These are phyloP conservation scores for Pedinophyceae sp. DNA, from an alignment of 139 green algal genomes.

Conservation along the genomic window DNA sequence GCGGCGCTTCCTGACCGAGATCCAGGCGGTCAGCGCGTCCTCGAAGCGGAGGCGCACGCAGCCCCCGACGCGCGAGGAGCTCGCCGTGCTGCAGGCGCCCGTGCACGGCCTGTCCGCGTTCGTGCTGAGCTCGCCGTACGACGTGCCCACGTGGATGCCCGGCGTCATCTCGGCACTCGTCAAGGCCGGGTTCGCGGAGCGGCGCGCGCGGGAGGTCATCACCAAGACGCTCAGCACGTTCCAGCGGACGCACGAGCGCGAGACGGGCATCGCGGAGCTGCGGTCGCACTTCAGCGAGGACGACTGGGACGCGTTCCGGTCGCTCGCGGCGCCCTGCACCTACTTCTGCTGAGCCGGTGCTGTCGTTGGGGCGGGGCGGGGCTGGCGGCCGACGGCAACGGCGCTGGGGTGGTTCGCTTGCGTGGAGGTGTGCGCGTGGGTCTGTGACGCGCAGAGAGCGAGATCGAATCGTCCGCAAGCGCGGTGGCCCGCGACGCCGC, in stretches of 20 bases:
- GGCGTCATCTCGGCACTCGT: conserved; percentile 53
- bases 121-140: conserved; percentile 64
- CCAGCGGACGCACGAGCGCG: neutral
- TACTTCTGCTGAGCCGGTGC: conserved; percentile 1
- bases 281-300: neutral
- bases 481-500: too few species aligned
- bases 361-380: too few species aligned
- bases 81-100: conserved; percentile 9
- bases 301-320: neutral
- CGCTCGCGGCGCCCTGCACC: neutral
- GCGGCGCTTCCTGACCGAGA: neutral
- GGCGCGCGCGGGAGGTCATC: neutral
- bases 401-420: too few species aligned
- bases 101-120: conserved; percentile 62
- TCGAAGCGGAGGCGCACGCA: neutral
- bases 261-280: neutral
- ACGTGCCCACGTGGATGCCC: conserved; percentile 67
- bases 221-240: neutral
- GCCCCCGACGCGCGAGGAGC: neutral
- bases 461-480: too few species aligned
- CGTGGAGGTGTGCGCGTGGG: too few species aligned
- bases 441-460: too few species aligned
- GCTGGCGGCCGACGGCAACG: too few species aligned
- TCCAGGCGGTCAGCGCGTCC: neutral
- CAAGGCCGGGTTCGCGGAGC: neutral